Evolutionary conservation across 768 basidiomycete genomes (phyloP), one percentile per base, ranked within the genome.

Genomic region (Tulasnella sp.): DNA sequence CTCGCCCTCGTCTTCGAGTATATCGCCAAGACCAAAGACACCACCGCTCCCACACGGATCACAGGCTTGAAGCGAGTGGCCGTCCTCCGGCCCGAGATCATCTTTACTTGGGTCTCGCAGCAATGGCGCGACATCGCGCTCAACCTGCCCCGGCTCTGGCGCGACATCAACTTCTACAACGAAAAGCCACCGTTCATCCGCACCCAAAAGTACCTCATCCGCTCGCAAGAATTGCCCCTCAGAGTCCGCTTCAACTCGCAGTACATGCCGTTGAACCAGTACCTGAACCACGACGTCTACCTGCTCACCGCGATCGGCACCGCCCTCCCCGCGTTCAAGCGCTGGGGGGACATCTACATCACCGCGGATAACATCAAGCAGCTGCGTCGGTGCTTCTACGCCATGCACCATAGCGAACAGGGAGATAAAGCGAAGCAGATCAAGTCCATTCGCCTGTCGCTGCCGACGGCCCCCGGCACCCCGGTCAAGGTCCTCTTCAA

Each of bases 161-260:
- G 71, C 44, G 71, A 40, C 71, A 72, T 72, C 71, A 46, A 39
- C n/a, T 71, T 71, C 32, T 71, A 71, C 70, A 71, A 37, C 11
- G 70, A 71, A 18, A 37, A 37, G 6, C 70, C 70, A 10, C 70
- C 70, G 5, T 71, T 71, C 70, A n/a, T n/a, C 26, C 70, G 70
- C 3, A 39, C 70, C 11, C 35, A 37, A 20, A 71, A 71, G 18
- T 71, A 44, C 37, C 70, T 71, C 70, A 37, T 71, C 16, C 70
- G 70, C n/a, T 71, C 70, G n/a, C 70, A 71, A 18, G 70, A 71
- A 37, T 2, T 44, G 7, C 35, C 35, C 7, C 42, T 71, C 35
- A 37, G 35, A n/a, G 23, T 71, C 29, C 16, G 13, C 23, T 39
- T 71, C 70, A 37, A 13, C 23, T 2, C 32, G 32, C 11, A 16